phyloP scores from a whole-genome alignment of 208 protist genomes.

The Crithidia brevicula region DNA sequence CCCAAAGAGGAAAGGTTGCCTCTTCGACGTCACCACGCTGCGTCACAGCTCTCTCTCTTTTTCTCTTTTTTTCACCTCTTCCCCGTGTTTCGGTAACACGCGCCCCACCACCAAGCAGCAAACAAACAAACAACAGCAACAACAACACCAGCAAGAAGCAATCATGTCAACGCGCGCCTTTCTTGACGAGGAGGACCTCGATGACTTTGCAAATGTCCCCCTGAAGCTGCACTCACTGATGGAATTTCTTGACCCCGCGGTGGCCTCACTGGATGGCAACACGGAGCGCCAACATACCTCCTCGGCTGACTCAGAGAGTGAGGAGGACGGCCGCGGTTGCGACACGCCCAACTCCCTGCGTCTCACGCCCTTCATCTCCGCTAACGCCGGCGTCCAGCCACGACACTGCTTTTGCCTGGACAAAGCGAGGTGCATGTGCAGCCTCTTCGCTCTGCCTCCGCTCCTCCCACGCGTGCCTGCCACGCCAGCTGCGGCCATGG shows the following conservation, averaged over 20 bases:
- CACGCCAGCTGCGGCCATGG: neutral
- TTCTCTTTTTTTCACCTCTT: neutral
- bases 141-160: too few relatives aligned
- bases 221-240: constrained; percentile 30
- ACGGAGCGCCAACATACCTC: constrained; percentile 23
- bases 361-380: constrained; percentile 3
- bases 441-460: constrained; percentile 15
- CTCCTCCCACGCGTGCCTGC: constrained; percentile 7
- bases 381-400: neutral
- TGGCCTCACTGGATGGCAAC: neutral
- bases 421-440: constrained; percentile 30
- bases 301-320: constrained; percentile 25
- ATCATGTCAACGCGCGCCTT: constrained; percentile 14
- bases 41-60: neutral
- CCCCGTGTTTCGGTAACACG: neutral
- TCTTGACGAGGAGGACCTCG: constrained; percentile 19
- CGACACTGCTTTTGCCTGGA: constrained; percentile 30
- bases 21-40: too few relatives aligned
- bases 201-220: constrained; percentile 21
- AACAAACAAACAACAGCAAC: too few relatives aligned
- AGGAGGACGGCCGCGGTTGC: neutral
- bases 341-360: constrained; percentile 11
- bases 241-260: constrained; percentile 20
- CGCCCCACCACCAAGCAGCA: too few relatives aligned
- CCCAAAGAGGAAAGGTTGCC: too few relatives aligned